Evolutionary conservation across 257 asterid species (phyloP).

Genomic region (Coffea eugenioides): DNA sequence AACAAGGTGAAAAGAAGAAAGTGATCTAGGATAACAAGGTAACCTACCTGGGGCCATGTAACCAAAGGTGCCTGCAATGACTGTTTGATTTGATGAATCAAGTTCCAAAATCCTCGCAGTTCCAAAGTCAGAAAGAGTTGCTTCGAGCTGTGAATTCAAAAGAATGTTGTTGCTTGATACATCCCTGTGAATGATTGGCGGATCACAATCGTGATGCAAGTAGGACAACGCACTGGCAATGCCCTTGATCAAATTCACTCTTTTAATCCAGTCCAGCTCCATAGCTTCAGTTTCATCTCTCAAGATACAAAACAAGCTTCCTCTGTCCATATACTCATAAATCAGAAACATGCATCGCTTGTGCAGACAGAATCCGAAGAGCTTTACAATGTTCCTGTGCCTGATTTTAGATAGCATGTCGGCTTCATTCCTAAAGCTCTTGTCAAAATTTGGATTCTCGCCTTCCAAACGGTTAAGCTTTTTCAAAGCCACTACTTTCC

Average conservation of each 20-base stretch:
- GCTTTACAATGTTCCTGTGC: too few relatives aligned
- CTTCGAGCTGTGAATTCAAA: neutral
- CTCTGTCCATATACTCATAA: too few relatives aligned
- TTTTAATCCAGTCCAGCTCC: conserved; percentile 10
- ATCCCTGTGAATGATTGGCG: conserved; percentile 9
- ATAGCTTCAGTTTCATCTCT: too few relatives aligned
- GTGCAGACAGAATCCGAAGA: too few relatives aligned
- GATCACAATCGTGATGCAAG: conserved; percentile 6
- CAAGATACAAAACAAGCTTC: too few relatives aligned
- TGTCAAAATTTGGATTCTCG: too few relatives aligned
- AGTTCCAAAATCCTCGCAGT: neutral
- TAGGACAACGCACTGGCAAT: conserved; percentile 8
- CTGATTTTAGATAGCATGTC: too few relatives aligned
- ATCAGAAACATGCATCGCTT: too few relatives aligned
- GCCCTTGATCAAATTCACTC: conserved; percentile 2
- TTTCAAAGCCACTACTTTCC: too few relatives aligned
- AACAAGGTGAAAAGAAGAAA: neutral
- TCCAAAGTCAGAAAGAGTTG: conserved; percentile 10
- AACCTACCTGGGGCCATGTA: conserved; percentile 7
- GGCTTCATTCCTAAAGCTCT: too few relatives aligned
- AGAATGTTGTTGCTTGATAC: conserved; percentile 9
- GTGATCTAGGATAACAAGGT: too few relatives aligned
- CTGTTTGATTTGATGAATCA: conserved; percentile 10
- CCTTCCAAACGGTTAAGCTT: too few relatives aligned
- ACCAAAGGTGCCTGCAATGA: conserved; percentile 7